A percentile compares a stretch with the other conserved stretches of the same genome.
Evolutionary conservation across 2,329 filamentous ascomycete species (phyloP).

Genomic region (Fusarium gaditjirri): DNA sequence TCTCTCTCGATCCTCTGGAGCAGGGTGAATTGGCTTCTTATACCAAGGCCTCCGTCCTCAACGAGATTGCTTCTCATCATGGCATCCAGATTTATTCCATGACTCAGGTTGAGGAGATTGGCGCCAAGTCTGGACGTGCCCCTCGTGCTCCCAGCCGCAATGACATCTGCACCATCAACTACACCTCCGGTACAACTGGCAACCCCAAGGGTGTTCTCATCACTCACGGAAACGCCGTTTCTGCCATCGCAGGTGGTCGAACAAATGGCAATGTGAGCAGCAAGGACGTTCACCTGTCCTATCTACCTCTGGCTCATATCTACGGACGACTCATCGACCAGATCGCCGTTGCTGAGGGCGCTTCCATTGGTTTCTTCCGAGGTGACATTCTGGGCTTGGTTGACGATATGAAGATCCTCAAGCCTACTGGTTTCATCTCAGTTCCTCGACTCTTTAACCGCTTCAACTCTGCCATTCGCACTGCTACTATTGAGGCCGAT

Average conservation of each 20-base stretch:
- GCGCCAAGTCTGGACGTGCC: slow-evolving; percentile 74
- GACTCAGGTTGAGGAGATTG: slow-evolving; percentile 82
- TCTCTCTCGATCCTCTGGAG: slow-evolving; percentile 86
- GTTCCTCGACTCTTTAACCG: slow-evolving; percentile 93
- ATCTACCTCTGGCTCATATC: slow-evolving; percentile 94
- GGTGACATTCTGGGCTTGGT: slow-evolving; percentile 87
- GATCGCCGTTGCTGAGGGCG: slow-evolving; percentile 75
- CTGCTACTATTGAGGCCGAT: slow-evolving; percentile 79
- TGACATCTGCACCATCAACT: slow-evolving; percentile 90
- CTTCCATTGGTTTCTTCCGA: slow-evolving; percentile 89
- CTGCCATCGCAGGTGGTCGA: slow-evolving; percentile 73
- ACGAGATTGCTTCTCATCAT: slow-evolving; percentile 76
- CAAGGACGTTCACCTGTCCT: slow-evolving; percentile 79
- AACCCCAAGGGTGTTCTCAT: slow-evolving; percentile 85
- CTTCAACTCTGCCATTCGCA: slow-evolving; percentile 84
- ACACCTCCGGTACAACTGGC: slow-evolving; percentile 87
- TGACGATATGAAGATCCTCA: slow-evolving; percentile 89
- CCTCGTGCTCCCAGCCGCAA: slow-evolving; percentile 77
- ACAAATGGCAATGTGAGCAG: slow-evolving; percentile 61
- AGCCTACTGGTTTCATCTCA: slow-evolving; percentile 84
- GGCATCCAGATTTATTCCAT: slow-evolving; percentile 85
- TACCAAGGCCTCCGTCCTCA: slow-evolving; percentile 83
- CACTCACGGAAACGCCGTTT: slow-evolving; percentile 83
- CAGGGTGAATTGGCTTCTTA: slow-evolving; percentile 79
- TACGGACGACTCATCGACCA: slow-evolving; percentile 89